Conservation (phyloP, 2,329 filamentous ascomycete species). For the Uncinocarpus reesii region DNA sequence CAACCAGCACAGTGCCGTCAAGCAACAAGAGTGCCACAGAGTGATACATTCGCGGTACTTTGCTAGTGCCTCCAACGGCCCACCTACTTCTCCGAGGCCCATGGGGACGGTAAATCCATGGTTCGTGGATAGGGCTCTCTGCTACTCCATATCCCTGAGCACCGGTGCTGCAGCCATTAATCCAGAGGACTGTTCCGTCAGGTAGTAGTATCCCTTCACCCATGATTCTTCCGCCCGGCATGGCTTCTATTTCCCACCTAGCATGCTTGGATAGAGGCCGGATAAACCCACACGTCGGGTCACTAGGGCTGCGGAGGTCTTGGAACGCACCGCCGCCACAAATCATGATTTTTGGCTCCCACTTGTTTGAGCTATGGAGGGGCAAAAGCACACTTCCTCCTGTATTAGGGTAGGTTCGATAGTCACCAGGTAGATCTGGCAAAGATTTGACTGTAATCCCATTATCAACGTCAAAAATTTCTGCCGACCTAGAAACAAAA, state of each 20-base stretch:
- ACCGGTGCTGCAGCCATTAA: conserved; percentile 50
- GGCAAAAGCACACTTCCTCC: conserved; percentile 50
- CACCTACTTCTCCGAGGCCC: conserved; percentile 44
- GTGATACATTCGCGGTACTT: conserved; percentile 48
- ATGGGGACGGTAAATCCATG: conserved; percentile 49
- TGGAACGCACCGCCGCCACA: conserved; percentile 53
- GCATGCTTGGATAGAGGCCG: conserved; percentile 41
- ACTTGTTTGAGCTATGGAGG: conserved; percentile 43
- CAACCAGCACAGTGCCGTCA: conserved; percentile 50
- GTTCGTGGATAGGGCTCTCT: conserved; percentile 44
- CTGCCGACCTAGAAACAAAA: conserved; percentile 46
- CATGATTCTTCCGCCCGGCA: conserved; percentile 51
- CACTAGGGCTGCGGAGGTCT: conserved; percentile 49
- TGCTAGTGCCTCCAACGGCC: conserved; percentile 33
- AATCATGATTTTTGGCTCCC: conserved; percentile 46
- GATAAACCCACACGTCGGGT: conserved; percentile 49
- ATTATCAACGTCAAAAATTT: conserved; percentile 44
- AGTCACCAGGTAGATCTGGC: conserved; percentile 46
- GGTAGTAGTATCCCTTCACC: conserved; percentile 50
- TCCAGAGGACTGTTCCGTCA: conserved; percentile 50
- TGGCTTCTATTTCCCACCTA: conserved; percentile 48
- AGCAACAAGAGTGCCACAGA: conserved; percentile 50
- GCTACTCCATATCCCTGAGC: conserved; percentile 52
- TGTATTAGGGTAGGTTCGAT: conserved; percentile 52
- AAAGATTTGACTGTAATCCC: conserved; percentile 39